These are phyloP conservation scores for Salix brachista DNA, from an alignment of 345 rosid species.

Conservation along the genomic window DNA sequence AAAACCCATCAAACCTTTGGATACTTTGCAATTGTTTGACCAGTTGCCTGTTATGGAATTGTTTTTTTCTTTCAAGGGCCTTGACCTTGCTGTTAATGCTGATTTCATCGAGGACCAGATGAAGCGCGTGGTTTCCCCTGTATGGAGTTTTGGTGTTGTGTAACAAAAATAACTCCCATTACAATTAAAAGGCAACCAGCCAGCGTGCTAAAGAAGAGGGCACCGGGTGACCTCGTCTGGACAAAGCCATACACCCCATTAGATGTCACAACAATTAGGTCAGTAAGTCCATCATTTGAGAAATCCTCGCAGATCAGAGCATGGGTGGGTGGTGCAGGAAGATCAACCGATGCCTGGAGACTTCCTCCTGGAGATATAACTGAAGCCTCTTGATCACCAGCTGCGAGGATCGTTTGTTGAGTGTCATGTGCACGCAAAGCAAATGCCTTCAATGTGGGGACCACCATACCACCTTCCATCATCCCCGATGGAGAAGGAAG, in stretches of 20 bases:
- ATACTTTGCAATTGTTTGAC: neutral
- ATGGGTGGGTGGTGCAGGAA: slow-evolving; percentile 87
- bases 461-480: slow-evolving; percentile 65
- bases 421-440: slow-evolving; percentile 64
- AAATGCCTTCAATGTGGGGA: slow-evolving; percentile 81
- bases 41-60: no score
- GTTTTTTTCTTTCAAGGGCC: neutral
- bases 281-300: slow-evolving; percentile 86
- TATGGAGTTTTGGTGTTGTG: slow-evolving; percentile 79
- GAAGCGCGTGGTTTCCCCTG: slow-evolving; percentile 72
- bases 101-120: slow-evolving; percentile 39
- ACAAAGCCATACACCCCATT: slow-evolving; percentile 87
- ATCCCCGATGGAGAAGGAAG: slow-evolving; percentile 88
- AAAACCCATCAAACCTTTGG: neutral
- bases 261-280: slow-evolving; percentile 81
- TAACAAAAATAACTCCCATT: slow-evolving; percentile 85
- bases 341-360: slow-evolving; percentile 59
- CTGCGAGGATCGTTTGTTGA: slow-evolving; percentile 88
- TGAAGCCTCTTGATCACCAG: slow-evolving; percentile 85
- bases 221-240: slow-evolving; percentile 97
- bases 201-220: slow-evolving; percentile 93
- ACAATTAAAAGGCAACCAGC: slow-evolving; percentile 90
- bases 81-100: no score
- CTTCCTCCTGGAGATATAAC: slow-evolving; percentile 91
- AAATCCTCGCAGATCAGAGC: slow-evolving; percentile 77